These are phyloP conservation scores for Albifimbria verrucaria DNA, from an alignment of 2,329 filamentous ascomycete genomes.

Conservation along the genomic window DNA sequence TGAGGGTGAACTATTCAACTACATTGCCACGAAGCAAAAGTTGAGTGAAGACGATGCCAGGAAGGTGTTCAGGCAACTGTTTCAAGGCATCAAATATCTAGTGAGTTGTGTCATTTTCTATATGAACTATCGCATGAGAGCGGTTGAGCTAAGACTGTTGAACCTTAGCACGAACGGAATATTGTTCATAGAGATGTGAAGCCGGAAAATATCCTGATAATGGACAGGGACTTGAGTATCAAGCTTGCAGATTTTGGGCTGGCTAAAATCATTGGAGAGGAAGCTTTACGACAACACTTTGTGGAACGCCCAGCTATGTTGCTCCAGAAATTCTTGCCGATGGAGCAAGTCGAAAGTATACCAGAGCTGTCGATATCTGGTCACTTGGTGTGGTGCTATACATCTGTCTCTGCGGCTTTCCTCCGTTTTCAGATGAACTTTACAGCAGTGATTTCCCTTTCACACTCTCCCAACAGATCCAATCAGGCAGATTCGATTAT, in stretches of 20 bases:
- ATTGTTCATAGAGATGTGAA: constrained; percentile 90
- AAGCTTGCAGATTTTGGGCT: constrained; percentile 80
- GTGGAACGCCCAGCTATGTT: constrained; percentile 66
- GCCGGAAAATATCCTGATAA: constrained; percentile 75
- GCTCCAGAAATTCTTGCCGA: constrained; percentile 79
- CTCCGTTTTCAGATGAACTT: constrained; percentile 83
- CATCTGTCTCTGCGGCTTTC: constrained; percentile 79
- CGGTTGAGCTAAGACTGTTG: background rate
- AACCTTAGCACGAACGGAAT: constrained; percentile 79
- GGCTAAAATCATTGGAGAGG: constrained; percentile 85
- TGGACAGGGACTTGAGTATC: constrained; percentile 73
- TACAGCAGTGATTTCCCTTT: constrained; percentile 71
- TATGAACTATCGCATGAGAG: background rate
- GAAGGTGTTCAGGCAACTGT: constrained; percentile 78
- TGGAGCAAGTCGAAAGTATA: constrained; percentile 63
- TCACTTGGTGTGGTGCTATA: constrained; percentile 82
- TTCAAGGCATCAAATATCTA: constrained; percentile 83
- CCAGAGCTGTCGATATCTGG: constrained; percentile 81
- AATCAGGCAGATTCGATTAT: constrained; percentile 84
- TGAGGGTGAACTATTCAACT: constrained; percentile 88
- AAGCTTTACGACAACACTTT: constrained; percentile 90
- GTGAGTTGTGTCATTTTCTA: constrained; percentile 44
- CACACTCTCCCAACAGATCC: constrained; percentile 75
- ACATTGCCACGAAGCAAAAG: constrained; percentile 80
- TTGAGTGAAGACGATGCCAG: constrained; percentile 74